These are phyloP conservation scores for Vitis hybrid DNA, from an alignment of 177 flowering plant species.

Conservation along the genomic window DNA sequence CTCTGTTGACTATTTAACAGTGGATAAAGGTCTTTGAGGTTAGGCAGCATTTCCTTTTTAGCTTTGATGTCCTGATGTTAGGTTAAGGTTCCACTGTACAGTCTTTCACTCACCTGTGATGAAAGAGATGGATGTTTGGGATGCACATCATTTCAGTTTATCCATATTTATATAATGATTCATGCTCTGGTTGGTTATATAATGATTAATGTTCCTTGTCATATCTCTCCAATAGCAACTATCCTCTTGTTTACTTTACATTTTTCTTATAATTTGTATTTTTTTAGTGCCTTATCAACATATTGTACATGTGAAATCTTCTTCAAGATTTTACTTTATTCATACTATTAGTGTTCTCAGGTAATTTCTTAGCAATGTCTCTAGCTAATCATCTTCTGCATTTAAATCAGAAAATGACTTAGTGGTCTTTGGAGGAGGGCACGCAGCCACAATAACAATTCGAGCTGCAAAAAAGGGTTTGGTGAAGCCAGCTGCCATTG, in stretches of 20 bases:
- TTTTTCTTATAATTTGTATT: neutral
- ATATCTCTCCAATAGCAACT: neutral
- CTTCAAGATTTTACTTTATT: neutral
- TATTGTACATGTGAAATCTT: neutral
- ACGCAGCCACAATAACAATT: slow-evolving; percentile 79
- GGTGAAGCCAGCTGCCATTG: slow-evolving; percentile 75
- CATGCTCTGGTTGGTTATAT: neutral
- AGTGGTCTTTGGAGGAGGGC: slow-evolving; percentile 91
- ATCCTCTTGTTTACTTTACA: neutral
- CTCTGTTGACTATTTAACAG: too few species aligned
- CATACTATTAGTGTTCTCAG: neutral
- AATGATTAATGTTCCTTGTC: neutral
- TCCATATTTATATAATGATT: neutral
- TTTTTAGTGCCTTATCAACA: neutral
- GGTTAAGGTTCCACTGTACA: too few species aligned
- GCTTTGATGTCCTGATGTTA: too few species aligned
- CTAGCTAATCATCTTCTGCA: slow-evolving; percentile 17
- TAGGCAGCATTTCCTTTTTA: too few species aligned
- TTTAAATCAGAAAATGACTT: slow-evolving; percentile 47
- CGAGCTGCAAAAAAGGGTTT: slow-evolving; percentile 73
- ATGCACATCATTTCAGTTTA: too few species aligned
- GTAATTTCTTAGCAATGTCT: neutral
- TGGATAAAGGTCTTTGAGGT: too few species aligned
- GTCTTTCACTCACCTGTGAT: too few species aligned
- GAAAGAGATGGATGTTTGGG: too few species aligned